Percentiles rank a stretch among this genome's conserved stretches.
Conservation (phyloP, 768 basidiomycete genomes). For the Cantharellus anzutake region DNA sequence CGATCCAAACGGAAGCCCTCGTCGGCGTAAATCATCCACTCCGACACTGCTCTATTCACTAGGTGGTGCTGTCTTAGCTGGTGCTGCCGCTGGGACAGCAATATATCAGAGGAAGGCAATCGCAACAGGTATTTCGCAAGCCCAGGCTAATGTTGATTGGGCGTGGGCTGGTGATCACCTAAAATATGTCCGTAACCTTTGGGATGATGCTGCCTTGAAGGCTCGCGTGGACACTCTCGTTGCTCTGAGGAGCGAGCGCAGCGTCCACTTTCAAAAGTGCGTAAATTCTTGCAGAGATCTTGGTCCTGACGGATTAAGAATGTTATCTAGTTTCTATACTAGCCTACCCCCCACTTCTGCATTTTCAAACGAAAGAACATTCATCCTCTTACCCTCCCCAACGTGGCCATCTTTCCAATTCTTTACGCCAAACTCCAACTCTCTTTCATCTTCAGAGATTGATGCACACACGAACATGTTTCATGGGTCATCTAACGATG, state of each 20-base stretch:
- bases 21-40: background rate
- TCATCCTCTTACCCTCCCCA: conserved; percentile 45
- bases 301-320: background rate
- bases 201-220: conserved; percentile 52
- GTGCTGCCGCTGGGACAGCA: conserved; percentile 68
- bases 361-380: conserved; percentile 42
- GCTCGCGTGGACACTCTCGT: conserved; percentile 43
- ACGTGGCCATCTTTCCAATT: conserved; percentile 17
- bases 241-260: conserved; percentile 36
- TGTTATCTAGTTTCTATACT: conserved; percentile 50
- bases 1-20: background rate
- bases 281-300: background rate
- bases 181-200: conserved; percentile 71
- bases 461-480: conserved; percentile 86
- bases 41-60: conserved; percentile 28
- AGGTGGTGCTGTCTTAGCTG: conserved; percentile 58
- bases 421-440: conserved; percentile 50
- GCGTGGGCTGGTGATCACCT: conserved; percentile 73
- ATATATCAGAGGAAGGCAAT: conserved; percentile 69
- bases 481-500: conserved; percentile 59
- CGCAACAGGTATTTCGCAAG: conserved; percentile 6
- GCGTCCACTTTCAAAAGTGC: conserved; percentile 52
- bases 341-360: conserved; percentile 46
- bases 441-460: conserved; percentile 52
- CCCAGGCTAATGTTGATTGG: conserved; percentile 28